Evolutionary conservation across 768 basidiomycete species (phyloP).

Genomic region (Lactarius indigo): DNA sequence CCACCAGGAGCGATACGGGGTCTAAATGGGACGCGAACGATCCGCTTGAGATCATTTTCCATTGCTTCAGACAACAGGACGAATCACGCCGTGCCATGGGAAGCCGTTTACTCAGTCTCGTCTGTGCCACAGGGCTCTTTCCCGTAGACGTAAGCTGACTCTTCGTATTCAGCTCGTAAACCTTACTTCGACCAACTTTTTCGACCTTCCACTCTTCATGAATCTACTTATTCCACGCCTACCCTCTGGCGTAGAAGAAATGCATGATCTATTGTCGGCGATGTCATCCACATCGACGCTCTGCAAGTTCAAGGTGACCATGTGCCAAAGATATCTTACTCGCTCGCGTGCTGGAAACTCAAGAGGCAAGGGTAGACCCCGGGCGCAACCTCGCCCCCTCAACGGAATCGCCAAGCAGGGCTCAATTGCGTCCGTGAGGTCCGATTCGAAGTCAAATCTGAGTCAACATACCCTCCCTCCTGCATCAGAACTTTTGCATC

Average conservation of each 20-base stretch:
- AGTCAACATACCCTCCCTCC: slow-evolving; percentile 19
- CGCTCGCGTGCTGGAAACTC: slow-evolving; percentile 7
- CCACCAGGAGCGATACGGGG: slow-evolving; percentile 43
- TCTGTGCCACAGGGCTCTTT: slow-evolving; percentile 25
- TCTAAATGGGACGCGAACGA: slow-evolving; percentile 54
- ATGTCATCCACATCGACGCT: slow-evolving; percentile 28
- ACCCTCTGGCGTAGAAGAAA: slow-evolving; percentile 24
- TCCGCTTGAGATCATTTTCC: slow-evolving; percentile 45
- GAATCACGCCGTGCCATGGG: slow-evolving; percentile 27
- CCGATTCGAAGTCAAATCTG: slow-evolving; percentile 5
- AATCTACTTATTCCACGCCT: slow-evolving; percentile 32
- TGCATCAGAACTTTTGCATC: slow-evolving; percentile 24
- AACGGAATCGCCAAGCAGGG: slow-evolving; percentile 13
- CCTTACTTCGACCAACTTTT: slow-evolving; percentile 32
- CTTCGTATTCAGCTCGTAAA: slow-evolving; percentile 33
- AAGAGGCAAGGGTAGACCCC: slow-evolving; percentile 25
- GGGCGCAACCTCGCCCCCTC: slow-evolving; percentile 30
- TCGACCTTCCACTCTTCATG: slow-evolving; percentile 35
- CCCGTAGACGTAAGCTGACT: not conserved
- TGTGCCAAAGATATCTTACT: slow-evolving; percentile 31
- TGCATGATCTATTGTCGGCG: slow-evolving; percentile 28
- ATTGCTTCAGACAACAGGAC: slow-evolving; percentile 31
- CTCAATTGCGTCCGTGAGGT: not conserved
- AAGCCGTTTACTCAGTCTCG: slow-evolving; percentile 31
- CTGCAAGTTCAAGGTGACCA: slow-evolving; percentile 31